Conservation (phyloP, 495 filamentous ascomycete species). For the Glarea lozoyensis region DNA sequence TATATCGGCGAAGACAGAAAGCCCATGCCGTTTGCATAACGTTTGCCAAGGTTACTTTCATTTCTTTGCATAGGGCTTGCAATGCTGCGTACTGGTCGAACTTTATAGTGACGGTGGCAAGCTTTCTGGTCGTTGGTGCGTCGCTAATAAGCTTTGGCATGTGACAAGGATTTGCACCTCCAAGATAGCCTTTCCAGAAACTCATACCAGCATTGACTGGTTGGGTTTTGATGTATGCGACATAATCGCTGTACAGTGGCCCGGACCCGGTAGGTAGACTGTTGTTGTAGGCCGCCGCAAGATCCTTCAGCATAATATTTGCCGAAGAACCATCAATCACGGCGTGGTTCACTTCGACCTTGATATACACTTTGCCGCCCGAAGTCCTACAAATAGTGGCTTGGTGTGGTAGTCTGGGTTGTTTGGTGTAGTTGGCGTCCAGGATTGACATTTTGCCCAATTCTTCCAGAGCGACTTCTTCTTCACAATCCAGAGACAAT, state of each 20-base stretch:
- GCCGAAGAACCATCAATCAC: constrained; percentile 33
- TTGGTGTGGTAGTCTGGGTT: constrained; percentile 34
- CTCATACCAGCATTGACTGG: neutral
- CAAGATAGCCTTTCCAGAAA: constrained; percentile 7
- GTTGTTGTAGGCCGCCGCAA: neutral
- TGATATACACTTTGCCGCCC: constrained; percentile 32
- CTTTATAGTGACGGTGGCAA: neutral
- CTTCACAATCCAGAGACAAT: neutral
- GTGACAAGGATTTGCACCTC: neutral
- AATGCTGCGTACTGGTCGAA: constrained; percentile 1
- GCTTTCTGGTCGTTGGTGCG: neutral
- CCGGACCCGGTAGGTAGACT: neutral
- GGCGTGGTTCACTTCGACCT: constrained; percentile 49
- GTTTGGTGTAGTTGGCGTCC: constrained; percentile 1
- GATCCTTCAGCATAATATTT: constrained; percentile 1
- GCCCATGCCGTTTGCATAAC: constrained; percentile 47
- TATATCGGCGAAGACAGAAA: constrained; percentile 39
- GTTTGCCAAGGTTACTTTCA: constrained; percentile 41
- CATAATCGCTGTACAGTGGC: constrained; percentile 7
- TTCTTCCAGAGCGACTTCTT: neutral
- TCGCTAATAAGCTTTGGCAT: constrained; percentile 1
- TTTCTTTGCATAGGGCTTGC: constrained; percentile 29
- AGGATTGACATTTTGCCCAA: constrained; percentile 1
- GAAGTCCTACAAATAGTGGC: constrained; percentile 33
- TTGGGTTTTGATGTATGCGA: constrained; percentile 2